A percentile compares a stretch with the other conserved stretches of the same genome.
These are phyloP conservation scores for Camellia lanceoleosa DNA, from an alignment of 148 eudicot genomes.

Conservation along the genomic window DNA sequence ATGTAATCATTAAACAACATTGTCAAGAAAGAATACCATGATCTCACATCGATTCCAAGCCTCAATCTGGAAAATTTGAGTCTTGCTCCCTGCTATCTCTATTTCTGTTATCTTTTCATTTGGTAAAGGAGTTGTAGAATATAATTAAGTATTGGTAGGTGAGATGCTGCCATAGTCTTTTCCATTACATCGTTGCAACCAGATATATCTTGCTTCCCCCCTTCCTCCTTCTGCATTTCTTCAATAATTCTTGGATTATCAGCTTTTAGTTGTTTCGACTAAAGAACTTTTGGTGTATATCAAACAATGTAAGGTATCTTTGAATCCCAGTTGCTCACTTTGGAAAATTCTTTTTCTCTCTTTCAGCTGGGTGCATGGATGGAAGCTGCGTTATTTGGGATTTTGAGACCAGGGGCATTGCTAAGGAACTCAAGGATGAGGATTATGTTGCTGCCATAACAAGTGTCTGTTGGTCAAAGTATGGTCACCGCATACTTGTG, in stretches of 20 bases:
- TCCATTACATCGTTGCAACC: background rate
- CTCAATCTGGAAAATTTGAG: background rate
- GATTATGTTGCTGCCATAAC: constrained; percentile 76
- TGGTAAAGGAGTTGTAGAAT: background rate
- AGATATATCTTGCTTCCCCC: background rate
- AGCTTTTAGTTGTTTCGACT: background rate
- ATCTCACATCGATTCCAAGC: background rate
- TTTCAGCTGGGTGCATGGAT: constrained; percentile 87
- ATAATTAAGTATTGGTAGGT: background rate
- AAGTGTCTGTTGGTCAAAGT: constrained; percentile 93
- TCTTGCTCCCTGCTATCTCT: background rate
- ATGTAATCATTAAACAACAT: too few relatives aligned
- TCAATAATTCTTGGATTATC: background rate
- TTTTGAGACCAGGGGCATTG: constrained; percentile 79
- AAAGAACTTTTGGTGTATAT: background rate
- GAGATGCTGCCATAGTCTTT: background rate
- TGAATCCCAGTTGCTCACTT: background rate
- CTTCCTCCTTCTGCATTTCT: background rate
- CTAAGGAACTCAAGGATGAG: constrained; percentile 71
- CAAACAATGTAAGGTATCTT: background rate
- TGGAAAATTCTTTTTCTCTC: constrained; percentile 14
- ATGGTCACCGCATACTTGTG: constrained; percentile 75
- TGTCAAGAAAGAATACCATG: background rate
- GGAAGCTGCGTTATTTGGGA: constrained; percentile 97
- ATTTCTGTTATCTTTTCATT: background rate